Evolutionary conservation across 768 basidiomycete genomes (phyloP), one percentile per base, ranked within the genome.

Genomic region (Suillus plorans): DNA sequence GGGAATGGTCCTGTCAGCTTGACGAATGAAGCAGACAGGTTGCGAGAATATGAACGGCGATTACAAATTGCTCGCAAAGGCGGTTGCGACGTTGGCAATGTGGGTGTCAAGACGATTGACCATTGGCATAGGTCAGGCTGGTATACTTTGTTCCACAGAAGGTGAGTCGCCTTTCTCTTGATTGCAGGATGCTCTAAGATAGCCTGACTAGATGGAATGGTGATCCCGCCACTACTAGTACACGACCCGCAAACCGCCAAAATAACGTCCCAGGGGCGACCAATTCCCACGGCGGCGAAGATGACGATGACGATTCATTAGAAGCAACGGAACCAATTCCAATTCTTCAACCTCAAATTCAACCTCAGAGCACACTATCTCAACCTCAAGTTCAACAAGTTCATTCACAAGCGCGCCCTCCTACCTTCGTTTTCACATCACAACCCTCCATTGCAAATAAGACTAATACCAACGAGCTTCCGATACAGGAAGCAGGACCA

Each of bases 71-170:
- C 90, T 0, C 84, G 88, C 61, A 87, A 88, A 69, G 81, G 81
- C 31, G 86, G 85, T 5, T 86, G 85, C 65, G 89, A 91, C 66
- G 85, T 92, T 16, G 91, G 89, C 8, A 92, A 89, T 69, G 82
- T 93, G 61, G 88, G 82, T 50, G 85, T 89, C 22, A 83, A 90
- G 65, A 88, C 88, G 3, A 84, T 93, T 64, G 91, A 92, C 69
- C 88, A 91, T 64, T 93, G 91, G 91, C 89, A 90, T 69, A 83
- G 85, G 63, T 82, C 83, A 41, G 90, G 90, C 18, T 92, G 91
- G 91, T 93, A 91, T 70, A 81, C 81, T 13, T 78, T 91, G 28
- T 93, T 93, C 74, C 87, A 86, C 74, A 80, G 81, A 69, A 82
- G 91, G 88, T 89, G 67, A 25, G 78, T 64, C 12, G 22, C 47